Conservation (phyloP, 179 eudicot species). For the Spinacia oleracea region DNA sequence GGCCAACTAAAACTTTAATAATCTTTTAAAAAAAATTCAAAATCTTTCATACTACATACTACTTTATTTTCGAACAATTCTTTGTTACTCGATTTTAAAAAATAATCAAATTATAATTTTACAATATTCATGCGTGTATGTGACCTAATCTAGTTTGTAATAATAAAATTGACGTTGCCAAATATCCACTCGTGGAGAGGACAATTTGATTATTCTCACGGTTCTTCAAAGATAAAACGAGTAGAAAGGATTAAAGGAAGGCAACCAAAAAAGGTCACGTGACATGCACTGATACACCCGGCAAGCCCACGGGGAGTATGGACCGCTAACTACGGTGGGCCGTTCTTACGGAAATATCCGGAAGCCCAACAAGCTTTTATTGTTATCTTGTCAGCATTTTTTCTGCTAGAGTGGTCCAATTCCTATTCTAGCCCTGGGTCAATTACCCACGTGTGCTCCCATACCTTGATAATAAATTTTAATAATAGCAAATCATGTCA, state of each 20-base stretch:
- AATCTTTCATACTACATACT: too few relatives aligned
- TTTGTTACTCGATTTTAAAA: too few relatives aligned
- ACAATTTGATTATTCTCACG: background rate
- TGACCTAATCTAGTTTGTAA: too few relatives aligned
- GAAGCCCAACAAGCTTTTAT: background rate
- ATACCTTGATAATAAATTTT: background rate
- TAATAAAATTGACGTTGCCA: too few relatives aligned
- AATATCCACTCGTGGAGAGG: background rate
- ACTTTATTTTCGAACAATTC: too few relatives aligned
- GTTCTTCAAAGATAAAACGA: too few relatives aligned
- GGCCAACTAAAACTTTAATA: too few relatives aligned
- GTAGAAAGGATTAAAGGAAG: too few relatives aligned
- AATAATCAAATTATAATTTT: too few relatives aligned
- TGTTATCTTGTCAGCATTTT: background rate
- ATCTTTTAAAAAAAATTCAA: too few relatives aligned
- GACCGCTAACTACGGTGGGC: conserved; percentile 26
- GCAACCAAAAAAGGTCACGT: background rate
- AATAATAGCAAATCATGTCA: too few relatives aligned
- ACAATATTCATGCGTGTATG: too few relatives aligned
- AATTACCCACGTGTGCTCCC: conserved; percentile 5
- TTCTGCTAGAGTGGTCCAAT: conserved; percentile 13
- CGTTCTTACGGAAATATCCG: background rate
- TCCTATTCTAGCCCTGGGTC: background rate
- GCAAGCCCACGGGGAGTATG: conserved; percentile 31
- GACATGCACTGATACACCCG: conserved; percentile 14